A percentile compares a stretch with the other conserved stretches of the same genome.
These are phyloP conservation scores for Cydonia oblonga DNA, from an alignment of 331 rosid species.

Conservation along the genomic window DNA sequence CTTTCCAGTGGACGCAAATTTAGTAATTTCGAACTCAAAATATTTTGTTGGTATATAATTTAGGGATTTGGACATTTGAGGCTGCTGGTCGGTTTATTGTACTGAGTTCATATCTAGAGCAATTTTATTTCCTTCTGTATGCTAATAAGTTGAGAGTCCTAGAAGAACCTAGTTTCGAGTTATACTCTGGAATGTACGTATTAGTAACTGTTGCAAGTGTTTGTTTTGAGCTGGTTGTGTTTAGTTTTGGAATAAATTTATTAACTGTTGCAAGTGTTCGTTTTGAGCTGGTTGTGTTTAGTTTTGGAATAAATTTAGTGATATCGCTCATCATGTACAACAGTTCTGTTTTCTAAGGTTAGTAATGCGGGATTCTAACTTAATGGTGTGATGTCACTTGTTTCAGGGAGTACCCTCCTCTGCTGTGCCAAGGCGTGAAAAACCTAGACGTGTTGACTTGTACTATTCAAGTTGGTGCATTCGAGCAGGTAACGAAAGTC, in stretches of 20 bases:
- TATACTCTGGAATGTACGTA: no score
- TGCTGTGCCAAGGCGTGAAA: slow-evolving; percentile 67
- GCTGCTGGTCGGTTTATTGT: neutral
- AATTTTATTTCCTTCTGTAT: neutral
- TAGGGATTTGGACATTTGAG: neutral
- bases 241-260: no score
- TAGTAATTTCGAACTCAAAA: neutral
- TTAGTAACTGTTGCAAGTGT: no score
- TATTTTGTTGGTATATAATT: neutral
- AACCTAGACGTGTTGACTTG: slow-evolving; percentile 80
- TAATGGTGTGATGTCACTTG: slow-evolving; percentile 11
- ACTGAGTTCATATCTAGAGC: neutral
- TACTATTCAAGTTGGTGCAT: slow-evolving; percentile 95
- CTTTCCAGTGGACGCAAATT: neutral
- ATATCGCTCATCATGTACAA: neutral
- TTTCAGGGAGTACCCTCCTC: slow-evolving; percentile 75
- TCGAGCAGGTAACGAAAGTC: slow-evolving; percentile 54
- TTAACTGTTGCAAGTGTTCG: no score
- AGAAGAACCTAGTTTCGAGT: neutral
- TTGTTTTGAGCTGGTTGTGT: no score
- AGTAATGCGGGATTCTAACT: slow-evolving; percentile 8
- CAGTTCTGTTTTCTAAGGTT: neutral
- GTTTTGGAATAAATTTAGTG: no score
- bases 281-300: no score
- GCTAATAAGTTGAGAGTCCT: neutral